Percentiles rank a stretch among this genome's conserved stretches.
These are phyloP conservation scores for Conticribra guillardii DNA, from an alignment of 108 stramenopile genomes.

Conservation along the genomic window DNA sequence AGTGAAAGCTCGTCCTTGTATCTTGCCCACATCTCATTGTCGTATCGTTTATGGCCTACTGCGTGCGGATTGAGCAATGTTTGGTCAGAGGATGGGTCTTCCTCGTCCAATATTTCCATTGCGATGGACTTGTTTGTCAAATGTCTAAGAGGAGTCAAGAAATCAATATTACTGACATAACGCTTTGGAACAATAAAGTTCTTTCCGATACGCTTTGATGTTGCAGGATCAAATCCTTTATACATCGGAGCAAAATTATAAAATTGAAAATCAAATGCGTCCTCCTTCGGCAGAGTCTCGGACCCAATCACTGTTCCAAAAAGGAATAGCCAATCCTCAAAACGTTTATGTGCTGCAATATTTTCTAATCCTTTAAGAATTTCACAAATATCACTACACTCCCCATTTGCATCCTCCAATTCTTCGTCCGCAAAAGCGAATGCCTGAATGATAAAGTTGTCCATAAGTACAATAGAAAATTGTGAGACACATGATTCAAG, in stretches of 20 bases:
- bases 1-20: slow-evolving; percentile 62
- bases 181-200: slow-evolving; percentile 75
- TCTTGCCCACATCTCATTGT: slow-evolving; percentile 52
- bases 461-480: too few relatives aligned
- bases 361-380: slow-evolving; percentile 65
- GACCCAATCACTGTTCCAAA: slow-evolving; percentile 72
- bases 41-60: slow-evolving; percentile 42
- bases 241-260: slow-evolving; percentile 80
- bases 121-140: slow-evolving; percentile 40
- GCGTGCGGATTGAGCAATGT: slow-evolving; percentile 50
- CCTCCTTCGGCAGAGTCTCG: slow-evolving; percentile 49
- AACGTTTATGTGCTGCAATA: slow-evolving; percentile 58
- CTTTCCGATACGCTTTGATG: slow-evolving; percentile 52
- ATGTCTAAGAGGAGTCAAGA: slow-evolving; percentile 62
- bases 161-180: slow-evolving; percentile 68
- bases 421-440: slow-evolving; percentile 57
- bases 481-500: too few relatives aligned
- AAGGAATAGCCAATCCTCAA: slow-evolving; percentile 75
- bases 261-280: slow-evolving; percentile 58
- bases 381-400: slow-evolving; percentile 62
- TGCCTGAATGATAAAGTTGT: too few relatives aligned
- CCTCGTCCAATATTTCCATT: slow-evolving; percentile 51
- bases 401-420: slow-evolving; percentile 24
- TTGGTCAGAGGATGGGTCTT: slow-evolving; percentile 19
- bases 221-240: slow-evolving; percentile 68